phyloP scores from a whole-genome alignment of 2,329 filamentous ascomycete genomes.

The Arthroderma sp. region DNA sequence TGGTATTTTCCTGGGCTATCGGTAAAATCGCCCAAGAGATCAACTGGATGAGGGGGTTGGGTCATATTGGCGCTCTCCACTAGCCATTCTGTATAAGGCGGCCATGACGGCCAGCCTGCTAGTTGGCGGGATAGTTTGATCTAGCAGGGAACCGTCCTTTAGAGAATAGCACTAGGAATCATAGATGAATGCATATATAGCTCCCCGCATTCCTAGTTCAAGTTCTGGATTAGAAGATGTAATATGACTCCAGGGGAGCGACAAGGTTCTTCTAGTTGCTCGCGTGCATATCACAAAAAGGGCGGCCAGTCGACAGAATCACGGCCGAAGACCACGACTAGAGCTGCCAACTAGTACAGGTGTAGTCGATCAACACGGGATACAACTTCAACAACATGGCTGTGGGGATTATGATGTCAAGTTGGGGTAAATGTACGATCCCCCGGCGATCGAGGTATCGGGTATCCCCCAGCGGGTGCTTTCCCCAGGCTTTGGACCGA shows the following conservation, averaged over 20 bases:
- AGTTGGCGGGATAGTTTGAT: background rate
- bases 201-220: background rate
- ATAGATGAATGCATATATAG: background rate
- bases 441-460: background rate
- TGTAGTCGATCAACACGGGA: background rate
- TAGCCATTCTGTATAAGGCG: background rate
- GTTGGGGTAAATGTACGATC: background rate
- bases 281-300: background rate
- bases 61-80: background rate
- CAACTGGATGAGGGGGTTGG: too few species aligned
- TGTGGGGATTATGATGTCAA: background rate
- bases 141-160: background rate
- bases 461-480: background rate
- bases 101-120: background rate
- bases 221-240: background rate
- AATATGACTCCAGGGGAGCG: background rate
- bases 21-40: too few species aligned
- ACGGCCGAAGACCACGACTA: background rate
- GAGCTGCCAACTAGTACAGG: too few species aligned
- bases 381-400: background rate
- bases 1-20: background rate
- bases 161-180: background rate
- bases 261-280: background rate
- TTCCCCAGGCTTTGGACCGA: background rate
- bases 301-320: background rate